Evolutionary conservation across 495 filamentous ascomycete species (phyloP).

Genomic region (Penicillium salamii): DNA sequence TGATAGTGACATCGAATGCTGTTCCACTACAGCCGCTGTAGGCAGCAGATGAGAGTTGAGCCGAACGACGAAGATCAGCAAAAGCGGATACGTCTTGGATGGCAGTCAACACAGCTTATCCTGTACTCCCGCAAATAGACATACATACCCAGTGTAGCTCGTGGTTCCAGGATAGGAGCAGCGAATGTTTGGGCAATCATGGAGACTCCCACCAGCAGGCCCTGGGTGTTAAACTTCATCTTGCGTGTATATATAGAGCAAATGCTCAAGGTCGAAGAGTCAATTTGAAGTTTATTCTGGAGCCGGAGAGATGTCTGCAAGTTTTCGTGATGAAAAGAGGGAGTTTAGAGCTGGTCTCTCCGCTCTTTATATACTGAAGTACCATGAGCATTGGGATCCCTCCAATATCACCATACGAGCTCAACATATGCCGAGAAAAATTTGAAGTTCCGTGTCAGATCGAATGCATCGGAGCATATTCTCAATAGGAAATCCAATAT

Average conservation of each 20-base stretch:
- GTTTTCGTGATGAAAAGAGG: not conserved
- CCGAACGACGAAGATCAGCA: slow-evolving; percentile 23
- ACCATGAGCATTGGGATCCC: not conserved
- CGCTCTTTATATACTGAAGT: not conserved
- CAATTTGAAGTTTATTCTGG: no score
- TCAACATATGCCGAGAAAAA: no score
- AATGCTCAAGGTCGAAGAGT: no score
- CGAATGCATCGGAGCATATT: not conserved
- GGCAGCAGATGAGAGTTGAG: slow-evolving; percentile 35
- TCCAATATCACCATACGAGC: no score
- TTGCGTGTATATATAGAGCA: not conserved
- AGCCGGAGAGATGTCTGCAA: not conserved
- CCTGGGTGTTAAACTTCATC: slow-evolving; percentile 11
- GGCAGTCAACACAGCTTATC: not conserved
- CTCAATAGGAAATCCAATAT: not conserved
- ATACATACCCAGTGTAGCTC: slow-evolving; percentile 18
- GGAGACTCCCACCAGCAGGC: slow-evolving; percentile 4
- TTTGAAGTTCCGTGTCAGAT: not conserved
- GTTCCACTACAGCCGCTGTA: slow-evolving; percentile 26
- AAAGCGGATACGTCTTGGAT: slow-evolving; percentile 23
- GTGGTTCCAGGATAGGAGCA: slow-evolving; percentile 9
- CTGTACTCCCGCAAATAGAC: not conserved
- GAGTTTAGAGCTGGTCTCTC: not conserved
- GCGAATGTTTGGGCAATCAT: slow-evolving; percentile 15
- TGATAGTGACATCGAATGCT: slow-evolving; percentile 35